Conservation (phyloP, 495 filamentous ascomycete species). For the Aspergillus bertholletiae region DNA sequence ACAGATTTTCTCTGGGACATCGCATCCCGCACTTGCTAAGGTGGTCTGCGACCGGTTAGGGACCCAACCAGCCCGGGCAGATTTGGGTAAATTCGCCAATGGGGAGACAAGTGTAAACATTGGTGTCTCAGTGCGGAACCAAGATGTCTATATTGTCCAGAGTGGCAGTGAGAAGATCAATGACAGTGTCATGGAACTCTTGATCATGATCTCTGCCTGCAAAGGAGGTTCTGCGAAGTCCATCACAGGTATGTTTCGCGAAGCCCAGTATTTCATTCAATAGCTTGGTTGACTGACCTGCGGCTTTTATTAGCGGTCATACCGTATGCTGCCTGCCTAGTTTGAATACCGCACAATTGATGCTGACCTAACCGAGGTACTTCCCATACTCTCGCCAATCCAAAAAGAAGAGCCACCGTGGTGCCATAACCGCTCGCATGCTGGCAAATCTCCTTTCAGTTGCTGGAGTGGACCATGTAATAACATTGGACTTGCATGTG, state of each 20-base stretch:
- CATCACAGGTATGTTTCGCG: conserved; percentile 73
- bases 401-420: conserved; percentile 97
- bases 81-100: conserved; percentile 72
- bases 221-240: conserved; percentile 97
- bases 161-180: conserved; percentile 96
- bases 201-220: conserved; percentile 98
- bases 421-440: conserved; percentile 95
- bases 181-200: conserved; percentile 96
- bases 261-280: not conserved
- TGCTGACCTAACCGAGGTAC: conserved; percentile 60
- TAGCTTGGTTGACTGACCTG: conserved; percentile 21
- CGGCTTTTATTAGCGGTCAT: conserved; percentile 68
- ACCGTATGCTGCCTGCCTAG: conserved; percentile 55
- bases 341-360: conserved; percentile 29
- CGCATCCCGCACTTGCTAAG: conserved; percentile 65
- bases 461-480: conserved; percentile 93
- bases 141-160: conserved; percentile 98
- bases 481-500: conserved; percentile 92
- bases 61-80: conserved; percentile 59
- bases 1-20: conserved; percentile 69
- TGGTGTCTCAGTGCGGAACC: conserved; percentile 87
- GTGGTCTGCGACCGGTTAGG: conserved; percentile 70
- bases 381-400: conserved; percentile 98
- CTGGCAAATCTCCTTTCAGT: conserved; percentile 90
- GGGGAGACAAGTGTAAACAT: conserved; percentile 97